A percentile compares a stretch with the other conserved stretches of the same genome.
phyloP scores from a whole-genome alignment of 2,329 filamentous ascomycete species.

The Cercospora zeae-maydis region DNA sequence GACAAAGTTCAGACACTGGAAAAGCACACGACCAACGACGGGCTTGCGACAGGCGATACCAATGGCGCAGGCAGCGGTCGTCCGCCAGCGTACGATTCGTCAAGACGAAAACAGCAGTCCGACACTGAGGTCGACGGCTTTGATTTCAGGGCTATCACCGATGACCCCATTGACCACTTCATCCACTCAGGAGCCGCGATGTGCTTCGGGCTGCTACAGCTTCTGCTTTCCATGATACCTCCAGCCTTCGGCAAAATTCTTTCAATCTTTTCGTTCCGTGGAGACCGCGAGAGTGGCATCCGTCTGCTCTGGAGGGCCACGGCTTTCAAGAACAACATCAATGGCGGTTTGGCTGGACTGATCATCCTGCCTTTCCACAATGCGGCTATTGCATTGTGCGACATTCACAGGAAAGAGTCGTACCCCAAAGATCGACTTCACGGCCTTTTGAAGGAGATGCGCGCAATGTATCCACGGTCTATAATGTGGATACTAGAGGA shows the following conservation, averaged over 20 bases:
- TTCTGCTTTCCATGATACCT: conserved; percentile 89
- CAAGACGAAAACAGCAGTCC: conserved; percentile 6
- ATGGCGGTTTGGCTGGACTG: conserved; percentile 84
- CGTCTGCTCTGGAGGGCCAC: conserved; percentile 88
- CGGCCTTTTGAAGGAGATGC: conserved; percentile 68
- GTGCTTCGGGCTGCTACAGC: conserved; percentile 80
- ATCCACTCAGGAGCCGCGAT: conserved; percentile 85
- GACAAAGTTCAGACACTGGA: conserved; percentile 22
- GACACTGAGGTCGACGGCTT: conserved; percentile 44
- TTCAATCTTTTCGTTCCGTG: conserved; percentile 84
- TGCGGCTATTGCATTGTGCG: conserved; percentile 76
- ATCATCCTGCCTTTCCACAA: conserved; percentile 85
- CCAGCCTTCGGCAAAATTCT: conserved; percentile 84
- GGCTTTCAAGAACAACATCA: conserved; percentile 73
- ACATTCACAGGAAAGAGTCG: conserved; percentile 69
- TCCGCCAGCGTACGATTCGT: not conserved
- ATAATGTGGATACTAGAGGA: conserved; percentile 87
- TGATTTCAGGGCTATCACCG: conserved; percentile 61
- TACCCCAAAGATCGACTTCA: conserved; percentile 69
- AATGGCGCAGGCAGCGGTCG: not conserved
- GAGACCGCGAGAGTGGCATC: conserved; percentile 78
- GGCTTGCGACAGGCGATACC: not conserved
- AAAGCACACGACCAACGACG: not conserved
- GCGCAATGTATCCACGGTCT: conserved; percentile 72
- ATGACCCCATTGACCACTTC: conserved; percentile 75